Base-by-base conservation (phyloP, 495 filamentous ascomycete genomes). In the Aspergillus funiculosus region DNA sequence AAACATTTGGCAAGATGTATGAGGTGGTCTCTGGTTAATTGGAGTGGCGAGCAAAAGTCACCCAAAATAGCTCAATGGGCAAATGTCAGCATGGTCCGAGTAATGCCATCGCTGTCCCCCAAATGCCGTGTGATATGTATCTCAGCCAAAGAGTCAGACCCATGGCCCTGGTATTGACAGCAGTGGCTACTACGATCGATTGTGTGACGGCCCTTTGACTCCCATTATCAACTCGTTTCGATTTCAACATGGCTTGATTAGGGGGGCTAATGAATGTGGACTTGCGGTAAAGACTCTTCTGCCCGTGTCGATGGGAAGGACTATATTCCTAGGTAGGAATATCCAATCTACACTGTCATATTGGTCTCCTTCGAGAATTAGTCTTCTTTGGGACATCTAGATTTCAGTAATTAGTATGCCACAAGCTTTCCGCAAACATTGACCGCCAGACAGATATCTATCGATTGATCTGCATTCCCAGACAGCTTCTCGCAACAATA, bases 71-170 rank as follows among this genome's bases (percentile, higher is more conserved):
- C n/a, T n/a, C n/a, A n/a, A n/a, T n/a, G n/a, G n/a, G n/a, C n/a
- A n/a, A n/a, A n/a, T n/a, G n/a, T n/a, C n/a, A 36, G 32, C 21
- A 36, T 17, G 18, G 32, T 6, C 4, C 25, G 10, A 27, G 25
- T 27, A 10, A 27, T 10, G 25, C 17, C 32, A 19, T 19, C 8
- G 32, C 32, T 36, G 32, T 34, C 19, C 4, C 11, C 32, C 32
- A 36, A n/a, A n/a, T n/a, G 17, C 18, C 19, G 22, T 43, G 34
- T 43, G 40, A 43, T 43, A 22, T 30, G 40, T 43, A 34, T 6
- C 7, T 9, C 9, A 34, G 28, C 21, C 15, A 18, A n/a, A 11
- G 24, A 24, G 19, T 10, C 9, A 11, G 20, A 46, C 38, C 45
- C 36, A 22, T 39, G 34, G 22, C 44, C 32, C 26, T 48, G 45